Conservation (phyloP, 2,329 filamentous ascomycete species). For the Elsinoe arachidis region DNA sequence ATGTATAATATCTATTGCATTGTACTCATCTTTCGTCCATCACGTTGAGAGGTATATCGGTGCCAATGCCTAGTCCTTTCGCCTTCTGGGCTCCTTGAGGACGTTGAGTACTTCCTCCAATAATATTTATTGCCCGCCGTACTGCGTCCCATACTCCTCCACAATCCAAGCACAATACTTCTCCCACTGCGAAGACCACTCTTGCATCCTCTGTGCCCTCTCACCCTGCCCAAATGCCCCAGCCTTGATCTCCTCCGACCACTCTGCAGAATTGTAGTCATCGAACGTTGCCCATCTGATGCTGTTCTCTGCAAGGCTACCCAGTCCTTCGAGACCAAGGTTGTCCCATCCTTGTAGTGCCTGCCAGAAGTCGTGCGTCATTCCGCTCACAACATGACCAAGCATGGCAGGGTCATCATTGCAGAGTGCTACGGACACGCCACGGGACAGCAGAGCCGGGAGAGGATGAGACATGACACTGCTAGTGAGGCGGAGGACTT, state of each 20-base stretch:
- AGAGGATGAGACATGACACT: slow-evolving; percentile 72
- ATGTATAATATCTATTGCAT: slow-evolving; percentile 10
- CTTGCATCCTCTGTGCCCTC: slow-evolving; percentile 62
- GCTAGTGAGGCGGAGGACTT: slow-evolving; percentile 69
- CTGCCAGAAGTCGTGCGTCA: slow-evolving; percentile 94
- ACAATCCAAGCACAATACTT: slow-evolving; percentile 87
- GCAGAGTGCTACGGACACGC: slow-evolving; percentile 73
- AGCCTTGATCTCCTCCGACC: slow-evolving; percentile 63
- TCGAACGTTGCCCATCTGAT: slow-evolving; percentile 85
- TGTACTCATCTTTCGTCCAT: background rate
- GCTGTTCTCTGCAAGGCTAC: slow-evolving; percentile 83
- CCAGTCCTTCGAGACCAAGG: slow-evolving; percentile 76
- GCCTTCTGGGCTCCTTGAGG: background rate
- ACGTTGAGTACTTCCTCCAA: background rate
- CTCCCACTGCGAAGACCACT: slow-evolving; percentile 80
- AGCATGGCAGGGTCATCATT: slow-evolving; percentile 89
- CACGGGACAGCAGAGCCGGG: slow-evolving; percentile 73
- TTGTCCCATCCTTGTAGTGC: slow-evolving; percentile 87
- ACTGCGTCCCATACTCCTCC: slow-evolving; percentile 49
- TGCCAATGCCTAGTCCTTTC: too few species aligned
- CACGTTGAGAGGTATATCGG: background rate
- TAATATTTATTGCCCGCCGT: background rate
- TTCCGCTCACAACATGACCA: slow-evolving; percentile 69
- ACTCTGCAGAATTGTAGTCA: slow-evolving; percentile 62
- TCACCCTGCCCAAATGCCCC: slow-evolving; percentile 63